Percentiles rank a stretch among this genome's conserved stretches.
Conservation (phyloP, 306 rosid species). For the Gastrolobium villosum region DNA sequence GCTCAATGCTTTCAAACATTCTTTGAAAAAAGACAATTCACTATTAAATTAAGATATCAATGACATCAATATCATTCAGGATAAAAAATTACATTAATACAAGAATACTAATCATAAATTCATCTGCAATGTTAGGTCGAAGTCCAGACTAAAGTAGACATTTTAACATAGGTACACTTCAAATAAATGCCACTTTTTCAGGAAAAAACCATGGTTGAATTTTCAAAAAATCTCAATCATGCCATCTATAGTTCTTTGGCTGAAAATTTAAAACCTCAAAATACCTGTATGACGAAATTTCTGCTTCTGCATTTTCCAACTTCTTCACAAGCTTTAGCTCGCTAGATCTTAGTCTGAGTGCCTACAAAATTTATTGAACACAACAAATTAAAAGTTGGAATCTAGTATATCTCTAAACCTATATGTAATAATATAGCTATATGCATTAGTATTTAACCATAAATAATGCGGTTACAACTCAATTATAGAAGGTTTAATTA, state of each 20-base stretch:
- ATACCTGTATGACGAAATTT: conserved; percentile 85
- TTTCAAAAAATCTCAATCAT: conserved; percentile 18
- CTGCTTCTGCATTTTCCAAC: conserved; percentile 84
- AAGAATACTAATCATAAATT: conserved; percentile 4
- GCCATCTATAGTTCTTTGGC: neutral
- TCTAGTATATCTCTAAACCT: conserved; percentile 39
- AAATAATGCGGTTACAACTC: neutral
- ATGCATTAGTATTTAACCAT: neutral
- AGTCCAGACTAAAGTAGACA: conserved; percentile 8
- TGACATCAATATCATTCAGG: neutral
- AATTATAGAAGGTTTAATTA: neutral
- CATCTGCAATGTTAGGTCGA: conserved; percentile 18
- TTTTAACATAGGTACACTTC: neutral
- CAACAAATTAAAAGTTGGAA: conserved; percentile 27
- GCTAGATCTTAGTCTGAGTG: conserved; percentile 89
- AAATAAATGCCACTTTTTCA: conserved; percentile 3
- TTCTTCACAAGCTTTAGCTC: conserved; percentile 95
- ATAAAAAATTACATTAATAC: neutral
- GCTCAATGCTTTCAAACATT: neutral
- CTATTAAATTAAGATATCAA: conserved; percentile 14
- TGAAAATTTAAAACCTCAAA: conserved; percentile 39
- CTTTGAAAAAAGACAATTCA: neutral
- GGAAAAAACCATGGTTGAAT: conserved; percentile 12
- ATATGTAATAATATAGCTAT: conserved; percentile 22
- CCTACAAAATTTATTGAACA: conserved; percentile 63